These are phyloP conservation scores for Neopestalotiopsis rosae DNA, from an alignment of 2,329 filamentous ascomycete species.

Conservation along the genomic window DNA sequence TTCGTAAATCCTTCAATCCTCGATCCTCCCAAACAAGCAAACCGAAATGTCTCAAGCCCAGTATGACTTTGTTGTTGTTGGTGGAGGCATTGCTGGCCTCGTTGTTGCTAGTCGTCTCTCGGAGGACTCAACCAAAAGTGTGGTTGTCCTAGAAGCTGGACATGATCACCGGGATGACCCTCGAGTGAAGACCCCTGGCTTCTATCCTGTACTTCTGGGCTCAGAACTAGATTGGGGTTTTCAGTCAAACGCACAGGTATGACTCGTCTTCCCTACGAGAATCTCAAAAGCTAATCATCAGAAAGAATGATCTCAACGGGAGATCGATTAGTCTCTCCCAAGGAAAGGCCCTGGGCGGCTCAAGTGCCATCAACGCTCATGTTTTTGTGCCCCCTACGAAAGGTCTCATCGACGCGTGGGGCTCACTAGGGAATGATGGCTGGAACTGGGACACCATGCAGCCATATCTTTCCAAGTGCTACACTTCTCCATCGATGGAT, in stretches of 20 bases:
- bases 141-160: not conserved
- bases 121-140: constrained; percentile 12
- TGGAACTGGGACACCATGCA: not conserved
- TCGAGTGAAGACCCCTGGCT: not conserved
- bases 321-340: not conserved
- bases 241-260: not conserved
- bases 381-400: not conserved
- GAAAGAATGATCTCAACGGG: too few relatives aligned
- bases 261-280: too few relatives aligned
- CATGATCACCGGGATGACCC: not conserved
- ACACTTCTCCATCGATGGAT: not conserved
- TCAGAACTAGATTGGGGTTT: not conserved
- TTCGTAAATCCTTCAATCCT: too few relatives aligned
- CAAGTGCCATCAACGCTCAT: not conserved
- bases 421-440: not conserved
- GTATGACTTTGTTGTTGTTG: too few relatives aligned
- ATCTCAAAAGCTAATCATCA: too few relatives aligned
- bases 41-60: too few relatives aligned
- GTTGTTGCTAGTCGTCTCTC: constrained; percentile 12
- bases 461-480: not conserved
- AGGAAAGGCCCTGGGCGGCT: not conserved
- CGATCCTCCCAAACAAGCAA: too few relatives aligned
- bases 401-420: not conserved
- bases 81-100: too few relatives aligned
- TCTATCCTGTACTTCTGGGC: not conserved